These are phyloP conservation scores for Pythium folliculosum DNA, from an alignment of 352 stramenopile species.

Conservation along the genomic window DNA sequence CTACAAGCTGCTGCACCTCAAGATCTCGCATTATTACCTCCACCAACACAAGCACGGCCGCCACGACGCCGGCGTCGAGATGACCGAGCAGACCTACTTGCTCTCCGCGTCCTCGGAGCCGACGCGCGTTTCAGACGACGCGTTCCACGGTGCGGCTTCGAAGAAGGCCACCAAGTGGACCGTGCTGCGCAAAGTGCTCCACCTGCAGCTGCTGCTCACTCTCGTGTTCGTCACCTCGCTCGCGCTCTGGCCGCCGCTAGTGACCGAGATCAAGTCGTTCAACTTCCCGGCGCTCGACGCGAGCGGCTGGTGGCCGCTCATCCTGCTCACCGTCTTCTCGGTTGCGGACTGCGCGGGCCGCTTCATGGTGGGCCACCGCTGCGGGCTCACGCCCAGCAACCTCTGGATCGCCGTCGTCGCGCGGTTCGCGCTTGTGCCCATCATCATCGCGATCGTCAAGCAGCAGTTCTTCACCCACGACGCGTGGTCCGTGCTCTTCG, in stretches of 20 bases:
- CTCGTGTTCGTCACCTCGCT: slow-evolving; percentile 74
- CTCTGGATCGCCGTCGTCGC: slow-evolving; percentile 64
- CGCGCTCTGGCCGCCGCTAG: slow-evolving; percentile 74
- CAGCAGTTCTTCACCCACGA: slow-evolving; percentile 69
- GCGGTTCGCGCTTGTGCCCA: slow-evolving; percentile 63
- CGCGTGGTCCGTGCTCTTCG: slow-evolving; percentile 70
- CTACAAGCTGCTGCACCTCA: slow-evolving; percentile 58
- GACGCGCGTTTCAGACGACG: slow-evolving; percentile 30
- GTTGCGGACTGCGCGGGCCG: slow-evolving; percentile 69
- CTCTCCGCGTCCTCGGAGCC: slow-evolving; percentile 17
- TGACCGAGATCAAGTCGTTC: slow-evolving; percentile 83
- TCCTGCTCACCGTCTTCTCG: slow-evolving; percentile 80
- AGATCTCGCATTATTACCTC: slow-evolving; percentile 61
- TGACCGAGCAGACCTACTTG: slow-evolving; percentile 56
- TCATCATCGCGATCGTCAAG: slow-evolving; percentile 75
- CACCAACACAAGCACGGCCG: slow-evolving; percentile 8
- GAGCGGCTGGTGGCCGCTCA: slow-evolving; percentile 80
- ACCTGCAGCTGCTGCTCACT: slow-evolving; percentile 67
- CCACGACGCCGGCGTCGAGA: slow-evolving; percentile 47
- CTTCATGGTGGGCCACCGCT: slow-evolving; percentile 72
- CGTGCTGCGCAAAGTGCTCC: slow-evolving; percentile 66
- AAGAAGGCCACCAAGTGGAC: slow-evolving; percentile 59
- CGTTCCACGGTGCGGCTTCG: slow-evolving; percentile 8
- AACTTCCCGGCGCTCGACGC: slow-evolving; percentile 71
- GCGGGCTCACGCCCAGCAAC: slow-evolving; percentile 58